A percentile compares a stretch with the other conserved stretches of the same genome.
These are phyloP conservation scores for Farysia itapuensis DNA, from an alignment of 1,284 basidiomycete genomes.

Conservation along the genomic window DNA sequence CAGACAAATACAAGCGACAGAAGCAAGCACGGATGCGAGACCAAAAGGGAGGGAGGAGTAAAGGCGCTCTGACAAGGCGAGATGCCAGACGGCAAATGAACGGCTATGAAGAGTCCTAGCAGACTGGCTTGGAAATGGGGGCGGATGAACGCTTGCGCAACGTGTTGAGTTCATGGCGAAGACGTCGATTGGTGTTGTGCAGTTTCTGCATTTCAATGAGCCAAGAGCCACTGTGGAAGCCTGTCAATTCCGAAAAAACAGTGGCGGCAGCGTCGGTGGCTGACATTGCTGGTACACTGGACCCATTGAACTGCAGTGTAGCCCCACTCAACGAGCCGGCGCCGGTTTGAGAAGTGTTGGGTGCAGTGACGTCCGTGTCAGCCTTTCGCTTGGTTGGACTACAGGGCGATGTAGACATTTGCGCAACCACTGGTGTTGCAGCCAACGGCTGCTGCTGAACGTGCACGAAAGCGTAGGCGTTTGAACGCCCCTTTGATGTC, in stretches of 20 bases:
- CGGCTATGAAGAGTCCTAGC: too few species aligned
- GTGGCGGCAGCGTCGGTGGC: constrained; percentile 22
- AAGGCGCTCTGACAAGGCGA: constrained; percentile 42
- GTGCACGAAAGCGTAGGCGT: constrained; percentile 26
- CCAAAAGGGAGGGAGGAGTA: neutral
- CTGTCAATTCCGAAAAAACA: constrained; percentile 29
- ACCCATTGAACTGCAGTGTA: constrained; percentile 5
- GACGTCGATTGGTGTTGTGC: constrained; percentile 23
- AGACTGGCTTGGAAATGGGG: too few species aligned
- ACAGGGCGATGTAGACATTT: neutral
- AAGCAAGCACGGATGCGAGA: neutral
- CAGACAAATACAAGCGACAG: too few species aligned
- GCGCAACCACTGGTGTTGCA: neutral
- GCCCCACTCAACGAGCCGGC: constrained; percentile 18
- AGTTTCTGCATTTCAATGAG: constrained; percentile 38
- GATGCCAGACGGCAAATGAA: neutral
- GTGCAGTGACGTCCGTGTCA: neutral
- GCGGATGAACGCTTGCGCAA: constrained; percentile 3
- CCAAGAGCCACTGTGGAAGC: constrained; percentile 29
- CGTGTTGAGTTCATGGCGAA: constrained; percentile 19
- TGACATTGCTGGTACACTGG: constrained; percentile 15
- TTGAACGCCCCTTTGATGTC: constrained; percentile 32
- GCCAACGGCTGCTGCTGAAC: constrained; percentile 15
- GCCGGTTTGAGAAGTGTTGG: constrained; percentile 1
- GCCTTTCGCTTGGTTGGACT: constrained; percentile 14